These are phyloP conservation scores for Barbarea vulgaris DNA, from an alignment of 345 rosid species.

Conservation along the genomic window DNA sequence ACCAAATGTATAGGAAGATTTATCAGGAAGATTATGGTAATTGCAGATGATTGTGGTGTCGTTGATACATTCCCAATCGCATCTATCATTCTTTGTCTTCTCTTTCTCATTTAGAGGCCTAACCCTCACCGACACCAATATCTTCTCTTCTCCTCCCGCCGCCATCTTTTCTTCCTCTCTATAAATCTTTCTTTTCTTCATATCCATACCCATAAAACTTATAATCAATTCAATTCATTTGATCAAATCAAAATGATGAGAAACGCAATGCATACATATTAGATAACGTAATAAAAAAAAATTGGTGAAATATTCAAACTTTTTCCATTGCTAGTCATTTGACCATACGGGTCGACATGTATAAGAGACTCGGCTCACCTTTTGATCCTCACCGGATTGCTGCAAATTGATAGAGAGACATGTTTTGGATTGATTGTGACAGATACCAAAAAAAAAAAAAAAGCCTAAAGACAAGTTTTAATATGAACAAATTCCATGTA, in stretches of 20 bases:
- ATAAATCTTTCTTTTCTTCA: background rate
- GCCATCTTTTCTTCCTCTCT: background rate
- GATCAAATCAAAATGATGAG: background rate
- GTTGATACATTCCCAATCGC: slow-evolving; percentile 79
- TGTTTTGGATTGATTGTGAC: background rate
- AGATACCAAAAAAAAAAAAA: background rate
- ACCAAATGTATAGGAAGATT: slow-evolving; percentile 66
- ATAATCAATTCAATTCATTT: too few relatives aligned
- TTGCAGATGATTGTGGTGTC: slow-evolving; percentile 58
- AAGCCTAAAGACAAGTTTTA: background rate
- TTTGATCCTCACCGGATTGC: slow-evolving; percentile 14
- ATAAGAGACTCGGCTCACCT: slow-evolving; percentile 16
- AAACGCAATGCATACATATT: background rate
- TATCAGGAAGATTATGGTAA: slow-evolving; percentile 47
- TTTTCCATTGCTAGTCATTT: slow-evolving; percentile 20
- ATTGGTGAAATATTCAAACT: background rate
- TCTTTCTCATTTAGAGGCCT: slow-evolving; percentile 74
- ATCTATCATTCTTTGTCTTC: slow-evolving; percentile 45
- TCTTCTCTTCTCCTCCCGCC: slow-evolving; percentile 51
- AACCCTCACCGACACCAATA: slow-evolving; percentile 63
- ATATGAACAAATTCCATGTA: background rate
- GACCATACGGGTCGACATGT: slow-evolving; percentile 25
- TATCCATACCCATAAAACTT: background rate
- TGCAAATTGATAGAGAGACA: slow-evolving; percentile 22
- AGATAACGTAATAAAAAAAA: background rate